Evolutionary conservation across 441 rosid genomes (phyloP).

Genomic region (Breynia disticha): DNA sequence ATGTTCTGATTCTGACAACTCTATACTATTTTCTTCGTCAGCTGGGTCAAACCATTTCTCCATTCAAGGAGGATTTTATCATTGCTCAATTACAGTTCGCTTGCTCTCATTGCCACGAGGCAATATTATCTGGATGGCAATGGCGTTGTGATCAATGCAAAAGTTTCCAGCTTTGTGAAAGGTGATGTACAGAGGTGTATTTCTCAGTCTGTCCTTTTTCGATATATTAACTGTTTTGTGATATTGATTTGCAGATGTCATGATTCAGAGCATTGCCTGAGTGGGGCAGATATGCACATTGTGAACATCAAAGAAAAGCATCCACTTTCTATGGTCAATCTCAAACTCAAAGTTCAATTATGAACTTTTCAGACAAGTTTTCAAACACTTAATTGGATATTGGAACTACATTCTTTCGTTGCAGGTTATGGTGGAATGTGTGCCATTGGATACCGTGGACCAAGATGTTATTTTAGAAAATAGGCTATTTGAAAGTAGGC

Average conservation of each 20-base stretch:
- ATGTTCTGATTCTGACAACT: conserved; percentile 1
- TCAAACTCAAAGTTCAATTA: conserved; percentile 7
- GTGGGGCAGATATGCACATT: conserved; percentile 23
- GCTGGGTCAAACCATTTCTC: conserved; percentile 41
- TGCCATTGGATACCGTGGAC: conserved; percentile 42
- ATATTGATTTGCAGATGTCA: conserved; percentile 43
- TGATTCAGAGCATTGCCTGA: conserved; percentile 23
- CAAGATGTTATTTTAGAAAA: conserved; percentile 31
- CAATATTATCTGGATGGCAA: conserved; percentile 39
- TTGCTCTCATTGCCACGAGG: conserved; percentile 43
- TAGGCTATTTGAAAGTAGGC: conserved; percentile 47
- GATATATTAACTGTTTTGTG: background rate
- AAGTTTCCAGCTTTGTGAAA: conserved; percentile 47
- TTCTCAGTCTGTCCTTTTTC: background rate
- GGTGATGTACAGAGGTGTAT: conserved; percentile 19
- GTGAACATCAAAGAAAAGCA: conserved; percentile 37
- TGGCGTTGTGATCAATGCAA: conserved; percentile 60
- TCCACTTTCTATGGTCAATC: conserved; percentile 39
- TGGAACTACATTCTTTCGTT: conserved; percentile 4
- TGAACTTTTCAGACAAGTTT: background rate
- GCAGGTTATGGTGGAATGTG: conserved; percentile 36
- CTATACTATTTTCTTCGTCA: conserved; percentile 14
- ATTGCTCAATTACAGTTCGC: conserved; percentile 46
- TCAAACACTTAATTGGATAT: background rate
- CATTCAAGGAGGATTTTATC: conserved; percentile 49